Base-by-base conservation (phyloP, 2,329 filamentous ascomycete genomes). In the Fusarium decemcellulare region DNA sequence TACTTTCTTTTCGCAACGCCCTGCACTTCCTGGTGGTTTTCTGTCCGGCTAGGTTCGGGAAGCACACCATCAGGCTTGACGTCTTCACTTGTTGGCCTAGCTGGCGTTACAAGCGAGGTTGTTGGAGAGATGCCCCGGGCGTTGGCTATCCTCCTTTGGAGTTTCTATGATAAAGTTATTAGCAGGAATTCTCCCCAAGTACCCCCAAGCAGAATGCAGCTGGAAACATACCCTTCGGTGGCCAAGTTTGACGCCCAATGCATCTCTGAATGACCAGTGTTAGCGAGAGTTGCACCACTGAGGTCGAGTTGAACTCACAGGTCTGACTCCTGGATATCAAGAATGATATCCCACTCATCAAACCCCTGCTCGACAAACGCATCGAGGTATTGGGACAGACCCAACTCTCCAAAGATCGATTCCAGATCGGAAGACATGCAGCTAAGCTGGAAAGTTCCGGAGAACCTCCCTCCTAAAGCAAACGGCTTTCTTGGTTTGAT, bases 271-370 rank as follows among this genome's bases (percentile, higher is more conserved):
- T 43, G 18, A 40, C 8, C 8, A 30, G n/a, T 50, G 63, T 79
- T 55, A 78, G 73, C 37, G 55, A 40, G 46, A 42, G 43, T 37
- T 47, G 15, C 18, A 39, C 9, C 30, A 34, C 4, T 6, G 12
- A 18, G 15, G 6, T 15, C 10, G 14, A n/a, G 36, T 29, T 47
- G 12, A 76, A 81, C 90, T 78, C 80, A 94, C 91, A 96, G 84
- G 75, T 96, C 93, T 27, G 92, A 92, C 79, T 95, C 93, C 65
- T 93, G 94, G 57, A 96, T 94, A 76, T 95, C 93, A 53, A 94
- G 84, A 59, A 95, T 90, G 1, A 91, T 94, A 36, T 94, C 92
- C 93, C 93, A 95, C 11, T 90, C 90, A 78, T 96, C 93, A 78
- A 96, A 96, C 4, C 93, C 93, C 80, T 95, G 92, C 56, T 93